Base-by-base conservation (phyloP, 345 rosid genomes). In the Garcia nutans region DNA sequence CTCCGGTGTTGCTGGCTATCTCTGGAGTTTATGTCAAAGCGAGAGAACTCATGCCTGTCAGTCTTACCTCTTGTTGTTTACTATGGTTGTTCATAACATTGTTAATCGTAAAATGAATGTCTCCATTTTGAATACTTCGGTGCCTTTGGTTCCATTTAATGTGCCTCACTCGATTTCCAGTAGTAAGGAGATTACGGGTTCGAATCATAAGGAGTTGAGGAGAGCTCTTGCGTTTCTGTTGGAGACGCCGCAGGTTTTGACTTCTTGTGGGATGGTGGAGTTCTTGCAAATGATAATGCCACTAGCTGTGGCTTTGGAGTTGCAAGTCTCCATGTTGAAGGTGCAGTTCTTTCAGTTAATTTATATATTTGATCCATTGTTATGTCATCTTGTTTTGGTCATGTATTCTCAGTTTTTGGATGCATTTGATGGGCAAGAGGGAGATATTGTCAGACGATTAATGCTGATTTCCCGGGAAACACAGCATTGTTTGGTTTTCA, bases 11-110 rank as follows among this genome's bases (percentile, higher is more conserved):
- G 90, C 88, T 54, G 97, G 92, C 7, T 97, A 93, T 73, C 77
- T 96, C 58, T 96, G 99, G 98, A 86, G 87, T 70, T 75, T 96
- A 83, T 93, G 97, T 73, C 98, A 90, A 71, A 90, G 90, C 68
- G 98, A 96, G 85, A 87, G 97, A 22, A 93, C 94, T 12, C 99
- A 96, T 69, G 97, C 99, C 59, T 90, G 86, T 49, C 98, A 96
- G 78, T 76, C 89, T 66, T 93, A 96, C 68, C 81, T 89, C 63
- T 84, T 96, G 81, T 83, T 96, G 85, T 89, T 93, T 81, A 85
- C 95, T 0, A 81, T 79, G 23, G 84, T 93, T 59, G 82, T 93
- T 54, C 76, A 82, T 82, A 87, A 86, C 77, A 85, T 92, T 45
- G 93, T 88, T 22, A 24, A 86, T 77, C 78, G 77, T 58, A 87